phyloP scores from a whole-genome alignment of 1,139 yeast species.

The Saccharomyces hybrid region DNA sequence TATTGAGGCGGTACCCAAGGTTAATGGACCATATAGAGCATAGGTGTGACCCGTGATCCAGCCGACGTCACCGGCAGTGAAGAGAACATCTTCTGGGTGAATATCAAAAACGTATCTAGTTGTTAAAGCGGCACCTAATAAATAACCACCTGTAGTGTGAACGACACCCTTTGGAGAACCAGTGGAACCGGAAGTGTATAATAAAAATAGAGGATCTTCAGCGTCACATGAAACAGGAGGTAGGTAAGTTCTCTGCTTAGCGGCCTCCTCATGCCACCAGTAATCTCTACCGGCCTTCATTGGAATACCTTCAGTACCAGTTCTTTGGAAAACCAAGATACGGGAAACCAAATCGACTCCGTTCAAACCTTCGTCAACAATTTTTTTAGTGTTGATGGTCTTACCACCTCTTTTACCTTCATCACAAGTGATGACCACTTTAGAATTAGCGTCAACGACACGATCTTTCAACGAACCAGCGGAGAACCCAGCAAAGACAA shows the following conservation, averaged over 20 bases:
- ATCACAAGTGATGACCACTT: constrained; percentile 86
- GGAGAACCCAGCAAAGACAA: constrained; percentile 93
- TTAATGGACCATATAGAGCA: constrained; percentile 88
- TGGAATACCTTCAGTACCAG: constrained; percentile 48
- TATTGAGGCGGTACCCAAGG: constrained; percentile 81
- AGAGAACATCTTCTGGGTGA: constrained; percentile 77
- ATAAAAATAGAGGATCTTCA: constrained; percentile 86
- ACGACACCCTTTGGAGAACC: constrained; percentile 98
- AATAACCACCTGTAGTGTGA: constrained; percentile 88
- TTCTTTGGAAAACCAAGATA: constrained; percentile 78
- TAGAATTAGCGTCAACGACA: constrained; percentile 76
- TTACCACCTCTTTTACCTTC: constrained; percentile 95
- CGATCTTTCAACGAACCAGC: constrained; percentile 90
- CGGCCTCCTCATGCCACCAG: constrained; percentile 88
- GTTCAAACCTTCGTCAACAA: constrained; percentile 84
- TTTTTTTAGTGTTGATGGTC: constrained; percentile 67
- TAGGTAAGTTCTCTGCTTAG: constrained; percentile 71
- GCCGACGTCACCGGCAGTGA: constrained; percentile 98
- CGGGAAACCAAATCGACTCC: constrained; percentile 72
- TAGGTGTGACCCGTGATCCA: constrained; percentile 99
- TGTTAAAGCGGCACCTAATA: constrained; percentile 90
- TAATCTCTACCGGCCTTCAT: constrained; percentile 80
- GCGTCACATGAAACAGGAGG: constrained; percentile 84
- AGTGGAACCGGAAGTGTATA: constrained; percentile 93
- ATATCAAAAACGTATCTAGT: constrained; percentile 91